Percentiles rank a stretch among this genome's conserved stretches.
phyloP scores from a whole-genome alignment of 108 stramenopile species.

The Nannochloropsis salina region DNA sequence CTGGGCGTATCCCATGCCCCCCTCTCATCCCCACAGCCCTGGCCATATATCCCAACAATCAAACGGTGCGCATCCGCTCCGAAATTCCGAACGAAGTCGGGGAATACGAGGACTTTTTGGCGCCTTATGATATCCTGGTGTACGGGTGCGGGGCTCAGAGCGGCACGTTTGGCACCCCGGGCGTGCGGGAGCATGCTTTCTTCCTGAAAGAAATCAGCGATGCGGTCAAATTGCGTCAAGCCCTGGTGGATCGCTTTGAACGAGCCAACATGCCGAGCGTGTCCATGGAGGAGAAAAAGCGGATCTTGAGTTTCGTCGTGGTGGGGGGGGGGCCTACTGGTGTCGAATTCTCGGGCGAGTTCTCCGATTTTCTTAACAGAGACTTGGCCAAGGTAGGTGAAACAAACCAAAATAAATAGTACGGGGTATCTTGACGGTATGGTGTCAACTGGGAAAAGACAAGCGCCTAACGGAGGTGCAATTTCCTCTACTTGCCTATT shows the following conservation, averaged over 20 bases:
- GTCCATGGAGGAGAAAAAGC: conserved; percentile 61
- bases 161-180: conserved; percentile 87
- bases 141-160: conserved; percentile 30
- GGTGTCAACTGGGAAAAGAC: too few species aligned
- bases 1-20: too few species aligned
- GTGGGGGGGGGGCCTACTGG: conserved; percentile 89
- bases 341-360: conserved; percentile 80
- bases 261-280: conserved; percentile 73
- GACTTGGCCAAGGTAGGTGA: conserved; percentile 55
- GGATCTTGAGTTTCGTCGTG: conserved; percentile 70
- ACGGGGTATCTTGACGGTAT: too few species aligned
- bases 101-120: neutral
- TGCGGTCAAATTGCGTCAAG: conserved; percentile 69
- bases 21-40: neutral
- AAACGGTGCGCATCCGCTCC: neutral
- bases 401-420: too few species aligned
- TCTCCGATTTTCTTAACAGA: conserved; percentile 79
- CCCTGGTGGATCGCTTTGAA: conserved; percentile 84
- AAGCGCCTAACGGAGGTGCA: too few species aligned
- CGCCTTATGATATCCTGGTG: neutral
- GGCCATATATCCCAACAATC: neutral
- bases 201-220: conserved; percentile 76
- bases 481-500: too few species aligned
- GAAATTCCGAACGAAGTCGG: conserved; percentile 12
- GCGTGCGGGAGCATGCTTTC: conserved; percentile 79